Conservation (phyloP, 2,329 filamentous ascomycete species). For the Venturiaceae sp. region DNA sequence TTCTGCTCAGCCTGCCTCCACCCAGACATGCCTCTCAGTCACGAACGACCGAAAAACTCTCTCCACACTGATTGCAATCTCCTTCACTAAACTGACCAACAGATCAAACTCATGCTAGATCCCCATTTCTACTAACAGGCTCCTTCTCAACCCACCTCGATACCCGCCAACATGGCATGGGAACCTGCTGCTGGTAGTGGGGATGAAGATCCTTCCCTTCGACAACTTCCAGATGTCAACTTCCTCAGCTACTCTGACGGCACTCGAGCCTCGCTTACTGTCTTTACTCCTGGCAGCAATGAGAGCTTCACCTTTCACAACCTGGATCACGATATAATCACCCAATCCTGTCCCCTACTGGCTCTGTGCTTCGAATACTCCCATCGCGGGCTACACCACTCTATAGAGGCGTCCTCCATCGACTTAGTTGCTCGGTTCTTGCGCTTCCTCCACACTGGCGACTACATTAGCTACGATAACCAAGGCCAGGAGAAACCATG, state of each 20-base stretch:
- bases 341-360: slow-evolving; percentile 6
- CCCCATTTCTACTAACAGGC: too few relatives aligned
- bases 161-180: background rate
- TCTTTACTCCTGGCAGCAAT: background rate
- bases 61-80: too few relatives aligned
- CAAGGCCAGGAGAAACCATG: slow-evolving; percentile 14
- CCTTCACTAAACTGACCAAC: too few relatives aligned
- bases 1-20: background rate
- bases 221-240: background rate
- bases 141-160: background rate
- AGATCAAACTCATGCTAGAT: too few relatives aligned
- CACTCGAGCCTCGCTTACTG: background rate
- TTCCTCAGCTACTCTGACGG: background rate
- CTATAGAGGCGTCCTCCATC: slow-evolving; percentile 26
- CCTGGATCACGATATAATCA: background rate
- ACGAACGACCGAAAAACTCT: too few relatives aligned
- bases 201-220: too few relatives aligned
- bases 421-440: slow-evolving; percentile 26
- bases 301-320: background rate
- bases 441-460: slow-evolving; percentile 30
- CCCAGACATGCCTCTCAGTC: background rate
- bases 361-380: slow-evolving; percentile 24
- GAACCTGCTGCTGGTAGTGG: background rate
- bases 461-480: slow-evolving; percentile 20
- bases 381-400: slow-evolving; percentile 18